Evolutionary conservation across 768 basidiomycete species (phyloP).

Genomic region (Lentinus brumalis): DNA sequence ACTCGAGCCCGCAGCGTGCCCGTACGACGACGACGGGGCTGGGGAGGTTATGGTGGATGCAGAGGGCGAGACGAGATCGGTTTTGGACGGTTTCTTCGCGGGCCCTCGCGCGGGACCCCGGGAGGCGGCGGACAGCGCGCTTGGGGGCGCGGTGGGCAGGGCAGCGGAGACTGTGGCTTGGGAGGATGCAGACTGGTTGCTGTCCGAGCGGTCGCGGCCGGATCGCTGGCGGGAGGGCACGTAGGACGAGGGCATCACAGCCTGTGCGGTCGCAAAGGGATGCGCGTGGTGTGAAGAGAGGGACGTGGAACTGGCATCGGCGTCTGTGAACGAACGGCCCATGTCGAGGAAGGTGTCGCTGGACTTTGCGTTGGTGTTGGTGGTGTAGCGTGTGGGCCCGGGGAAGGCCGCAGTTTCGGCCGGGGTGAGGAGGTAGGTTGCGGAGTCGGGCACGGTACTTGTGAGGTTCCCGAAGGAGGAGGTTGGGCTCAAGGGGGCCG

Average conservation of each 20-base stretch:
- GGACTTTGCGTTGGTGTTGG: background rate
- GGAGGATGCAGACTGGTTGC: background rate
- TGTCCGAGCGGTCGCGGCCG: background rate
- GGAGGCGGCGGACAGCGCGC: background rate
- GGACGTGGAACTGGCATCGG: background rate
- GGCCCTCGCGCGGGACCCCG: background rate
- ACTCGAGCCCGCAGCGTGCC: no score
- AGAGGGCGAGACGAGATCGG: background rate
- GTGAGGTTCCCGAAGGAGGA: constrained; percentile 15
- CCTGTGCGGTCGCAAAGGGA: constrained; percentile 19
- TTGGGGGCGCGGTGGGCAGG: background rate
- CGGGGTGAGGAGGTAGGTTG: constrained; percentile 8
- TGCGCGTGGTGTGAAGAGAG: constrained; percentile 13
- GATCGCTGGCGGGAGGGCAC: background rate
- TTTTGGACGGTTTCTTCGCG: background rate
- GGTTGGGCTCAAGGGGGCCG: constrained; percentile 10
- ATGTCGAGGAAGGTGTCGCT: constrained; percentile 11
- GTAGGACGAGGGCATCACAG: background rate
- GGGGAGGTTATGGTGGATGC: background rate
- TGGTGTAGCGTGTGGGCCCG: background rate
- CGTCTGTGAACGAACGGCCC: constrained; percentile 1
- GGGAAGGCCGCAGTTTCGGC: background rate
- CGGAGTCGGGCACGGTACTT: constrained; percentile 10
- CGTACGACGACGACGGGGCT: no score
- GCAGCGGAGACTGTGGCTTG: background rate